A percentile compares a stretch with the other conserved stretches of the same genome.
These are phyloP conservation scores for Neospora caninum DNA, from an alignment of 169 alveolate species.

Conservation along the genomic window DNA sequence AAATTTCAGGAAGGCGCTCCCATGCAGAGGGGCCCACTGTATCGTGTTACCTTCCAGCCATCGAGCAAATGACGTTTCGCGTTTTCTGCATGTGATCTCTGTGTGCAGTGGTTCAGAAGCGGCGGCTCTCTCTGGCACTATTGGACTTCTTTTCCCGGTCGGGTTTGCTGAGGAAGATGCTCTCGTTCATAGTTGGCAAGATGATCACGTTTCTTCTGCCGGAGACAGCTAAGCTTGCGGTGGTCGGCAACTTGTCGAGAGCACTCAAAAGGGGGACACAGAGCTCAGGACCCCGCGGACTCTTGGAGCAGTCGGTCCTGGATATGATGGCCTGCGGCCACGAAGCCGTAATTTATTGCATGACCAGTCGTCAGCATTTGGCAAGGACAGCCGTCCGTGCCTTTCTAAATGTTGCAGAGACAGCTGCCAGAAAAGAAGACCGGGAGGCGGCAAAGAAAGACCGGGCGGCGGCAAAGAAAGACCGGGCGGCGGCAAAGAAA, in stretches of 20 bases:
- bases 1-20: no score
- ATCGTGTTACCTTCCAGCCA: no score
- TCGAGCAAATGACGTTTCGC: background rate
- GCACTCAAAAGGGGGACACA: background rate
- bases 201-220: background rate
- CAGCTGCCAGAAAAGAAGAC: background rate
- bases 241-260: background rate
- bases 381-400: background rate
- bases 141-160: background rate
- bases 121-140: background rate
- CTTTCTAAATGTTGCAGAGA: background rate
- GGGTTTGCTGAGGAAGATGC: background rate
- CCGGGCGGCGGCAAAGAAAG: background rate
- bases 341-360: background rate
- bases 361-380: background rate
- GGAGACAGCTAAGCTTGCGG: background rate
- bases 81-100: background rate
- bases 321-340: background rate
- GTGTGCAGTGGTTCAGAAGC: background rate
- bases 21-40: no score
- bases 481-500: background rate
- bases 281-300: background rate
- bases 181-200: background rate
- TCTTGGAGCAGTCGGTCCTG: background rate
- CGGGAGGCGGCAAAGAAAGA: background rate